Base-by-base conservation (phyloP, 495 filamentous ascomycete genomes). In the Lasiosphaeria miniovina region DNA sequence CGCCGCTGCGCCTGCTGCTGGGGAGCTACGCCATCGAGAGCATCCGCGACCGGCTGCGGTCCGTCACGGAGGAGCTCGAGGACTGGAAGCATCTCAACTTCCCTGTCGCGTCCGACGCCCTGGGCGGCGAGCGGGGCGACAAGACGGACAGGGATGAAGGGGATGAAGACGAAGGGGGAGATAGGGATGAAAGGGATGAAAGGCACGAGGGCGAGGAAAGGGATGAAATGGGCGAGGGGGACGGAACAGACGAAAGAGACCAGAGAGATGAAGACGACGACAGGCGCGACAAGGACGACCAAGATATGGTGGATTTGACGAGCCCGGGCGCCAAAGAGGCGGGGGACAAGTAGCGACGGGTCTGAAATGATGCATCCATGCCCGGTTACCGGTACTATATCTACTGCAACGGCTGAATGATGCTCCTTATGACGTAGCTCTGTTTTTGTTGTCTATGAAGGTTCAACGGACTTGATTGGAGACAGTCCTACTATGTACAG, bases 11-110 rank as follows among this genome's bases (percentile, higher is more conserved):
- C 32, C 73, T 98, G 61, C 79, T 97, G 55, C 69, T 98, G 57
- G 94, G 94, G 0, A 92, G 87, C 46, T 97, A 95, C 75, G 94
- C 94, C 0, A 91, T 98, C 36, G 93, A 98, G 75, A 96, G 91
- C 68, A 91, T 97, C 58, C 79, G 94, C 31, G 94, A 98, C 75
- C 79, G 93, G 35, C 68, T 98, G 61, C 81, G 91, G 64, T 90
- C 87, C 60, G 88, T 96, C 43, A 98, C 91, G 46, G 94, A 98
- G 73, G 94, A 98, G 80, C 86, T 95, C 66, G 90, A 94, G 75
- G 90, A 94, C 71, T 94, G 90, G 90, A 91, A 90, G 63, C 84
- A 90, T 70, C 73, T 94, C 9, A 91, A 89, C 69, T 83, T 79
- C 57, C 80, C 79, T 0, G 71, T 74, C 17, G 68, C 76, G 3